These are phyloP conservation scores for Exophiala calicioides DNA, from an alignment of 2,329 filamentous ascomycete species.

Conservation along the genomic window DNA sequence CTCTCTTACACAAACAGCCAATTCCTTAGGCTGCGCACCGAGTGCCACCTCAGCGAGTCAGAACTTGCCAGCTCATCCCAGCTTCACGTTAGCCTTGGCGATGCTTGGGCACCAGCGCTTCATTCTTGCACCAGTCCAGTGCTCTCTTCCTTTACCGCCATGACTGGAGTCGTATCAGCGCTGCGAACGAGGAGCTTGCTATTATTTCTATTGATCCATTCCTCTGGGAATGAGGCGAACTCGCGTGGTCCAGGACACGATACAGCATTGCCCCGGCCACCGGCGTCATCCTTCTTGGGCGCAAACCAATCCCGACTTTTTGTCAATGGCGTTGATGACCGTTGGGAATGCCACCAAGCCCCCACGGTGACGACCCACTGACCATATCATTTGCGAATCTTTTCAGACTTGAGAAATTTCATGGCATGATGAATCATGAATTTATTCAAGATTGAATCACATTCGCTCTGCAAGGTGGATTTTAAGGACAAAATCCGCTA, in stretches of 20 bases:
- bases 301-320: background rate
- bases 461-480: background rate
- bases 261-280: constrained; percentile 19
- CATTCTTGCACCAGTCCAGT: constrained; percentile 13
- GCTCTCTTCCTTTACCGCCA: constrained; percentile 8
- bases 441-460: background rate
- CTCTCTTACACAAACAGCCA: background rate
- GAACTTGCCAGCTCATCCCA: constrained; percentile 21
- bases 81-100: constrained; percentile 17
- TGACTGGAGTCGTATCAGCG: constrained; percentile 2
- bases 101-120: constrained; percentile 17
- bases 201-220: constrained; percentile 13
- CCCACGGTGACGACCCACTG: too few relatives aligned
- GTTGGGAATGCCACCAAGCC: background rate
- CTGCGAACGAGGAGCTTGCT: background rate
- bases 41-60: constrained; percentile 12
- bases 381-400: too few relatives aligned
- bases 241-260: constrained; percentile 7
- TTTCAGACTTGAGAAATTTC: too few relatives aligned
- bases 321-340: constrained; percentile 1
- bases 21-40: constrained; percentile 4
- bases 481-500: background rate
- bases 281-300: constrained; percentile 8
- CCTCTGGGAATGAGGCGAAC: constrained; percentile 21
- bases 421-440: too few relatives aligned